Base-by-base conservation (phyloP, 768 basidiomycete species). In the Tulasnella sp. region DNA sequence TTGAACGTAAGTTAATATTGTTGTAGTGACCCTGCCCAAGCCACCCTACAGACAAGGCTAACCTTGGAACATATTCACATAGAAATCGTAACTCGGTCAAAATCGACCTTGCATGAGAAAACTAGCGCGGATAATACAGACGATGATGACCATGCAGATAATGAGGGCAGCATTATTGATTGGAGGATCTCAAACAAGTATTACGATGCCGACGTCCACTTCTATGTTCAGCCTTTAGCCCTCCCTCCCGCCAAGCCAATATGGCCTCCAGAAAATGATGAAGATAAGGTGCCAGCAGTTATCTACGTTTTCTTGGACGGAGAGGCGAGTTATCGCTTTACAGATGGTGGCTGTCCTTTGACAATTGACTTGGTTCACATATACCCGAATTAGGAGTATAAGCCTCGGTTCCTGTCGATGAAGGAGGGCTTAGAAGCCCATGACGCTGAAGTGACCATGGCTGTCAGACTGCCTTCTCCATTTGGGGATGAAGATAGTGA, bases 101-200 rank as follows among this genome's bases (percentile, higher is more conserved):
- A n/a, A n/a, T n/a, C n/a, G n/a, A n/a, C n/a, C n/a, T n/a, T n/a
- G n/a, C n/a, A n/a, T n/a, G n/a, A n/a, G n/a, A n/a, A n/a, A n/a
- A n/a, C n/a, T n/a, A n/a, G n/a, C n/a, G n/a, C n/a, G n/a, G n/a
- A n/a, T n/a, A n/a, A n/a, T n/a, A n/a, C n/a, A n/a, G n/a, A n/a
- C n/a, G n/a, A n/a, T n/a, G n/a, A n/a, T n/a, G 45, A 41, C 22
- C 37, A 54, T 8, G 41, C 35, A 34, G 37, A 53, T 15, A 40
- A 31, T 7, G 53, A 52, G 12, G 48, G 35, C 9, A 25, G 28
- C 13, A 55, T 43, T 24, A 64, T 83, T 28, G 79, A 81, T 8
- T 88, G 83, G 84, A 81, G 75, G 35, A 82, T 88, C 55, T 65
- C 66, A 45, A 88, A 88, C 68, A 80, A 76, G 62, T 90, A 90